phyloP scores from a whole-genome alignment of 495 filamentous ascomycete species.

The Penicillium longicatenatum region DNA sequence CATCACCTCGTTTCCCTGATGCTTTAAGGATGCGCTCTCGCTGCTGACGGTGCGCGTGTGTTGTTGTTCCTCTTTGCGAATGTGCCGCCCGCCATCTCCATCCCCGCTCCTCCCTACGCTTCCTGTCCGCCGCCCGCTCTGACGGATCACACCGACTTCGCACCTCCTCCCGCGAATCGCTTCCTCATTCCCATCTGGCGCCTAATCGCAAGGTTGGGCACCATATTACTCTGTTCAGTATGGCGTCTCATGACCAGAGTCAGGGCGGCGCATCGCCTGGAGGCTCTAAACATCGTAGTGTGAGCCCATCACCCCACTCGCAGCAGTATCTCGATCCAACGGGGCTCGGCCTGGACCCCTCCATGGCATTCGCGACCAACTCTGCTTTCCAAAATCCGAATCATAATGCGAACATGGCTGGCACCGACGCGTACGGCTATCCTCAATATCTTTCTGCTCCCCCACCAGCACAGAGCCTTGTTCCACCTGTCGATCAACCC shows the following conservation, averaged over 20 bases:
- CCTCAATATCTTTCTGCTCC: slow-evolving; percentile 33
- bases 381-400: slow-evolving; percentile 29
- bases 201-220: slow-evolving; percentile 2
- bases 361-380: slow-evolving; percentile 34
- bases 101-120: slow-evolving; percentile 5
- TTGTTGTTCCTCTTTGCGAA: slow-evolving; percentile 16
- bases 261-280: slow-evolving; percentile 33
- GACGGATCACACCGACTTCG: slow-evolving; percentile 11
- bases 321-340: slow-evolving; percentile 42
- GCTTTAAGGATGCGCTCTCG: background rate
- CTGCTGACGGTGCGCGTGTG: slow-evolving; percentile 14
- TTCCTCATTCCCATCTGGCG: background rate
- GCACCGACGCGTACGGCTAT: slow-evolving; percentile 37
- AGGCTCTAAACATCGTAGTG: slow-evolving; percentile 38
- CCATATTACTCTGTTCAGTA: slow-evolving; percentile 15
- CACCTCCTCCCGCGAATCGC: background rate
- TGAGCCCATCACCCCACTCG: slow-evolving; percentile 44
- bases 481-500: slow-evolving; percentile 31
- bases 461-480: slow-evolving; percentile 28
- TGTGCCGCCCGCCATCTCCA: slow-evolving; percentile 15
- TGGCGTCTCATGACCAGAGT: slow-evolving; percentile 42
- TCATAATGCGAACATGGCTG: slow-evolving; percentile 22
- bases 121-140: slow-evolving; percentile 4
- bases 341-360: slow-evolving; percentile 41
- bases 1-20: slow-evolving; percentile 4